phyloP scores from a whole-genome alignment of 768 basidiomycete genomes.

The Leccinum barrowsii region DNA sequence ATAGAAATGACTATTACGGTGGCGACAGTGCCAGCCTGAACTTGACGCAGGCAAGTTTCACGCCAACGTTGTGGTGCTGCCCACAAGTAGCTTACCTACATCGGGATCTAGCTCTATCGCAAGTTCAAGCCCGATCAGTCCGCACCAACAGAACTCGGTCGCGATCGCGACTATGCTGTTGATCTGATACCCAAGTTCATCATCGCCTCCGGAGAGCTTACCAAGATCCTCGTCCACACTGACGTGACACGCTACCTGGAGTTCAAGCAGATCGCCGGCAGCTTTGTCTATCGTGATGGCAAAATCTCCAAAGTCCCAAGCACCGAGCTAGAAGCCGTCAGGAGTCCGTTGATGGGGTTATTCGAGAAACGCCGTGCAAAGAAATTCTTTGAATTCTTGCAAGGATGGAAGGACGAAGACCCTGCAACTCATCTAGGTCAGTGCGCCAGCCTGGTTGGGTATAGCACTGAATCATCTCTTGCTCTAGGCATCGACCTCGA shows the following conservation, averaged over 20 bases:
- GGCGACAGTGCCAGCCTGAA: conserved; percentile 97
- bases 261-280: conserved; percentile 99
- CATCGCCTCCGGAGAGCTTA: conserved; percentile 96
- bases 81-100: conserved; percentile 16
- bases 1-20: conserved; percentile 98
- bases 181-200: conserved; percentile 99
- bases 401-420: conserved; percentile 93
- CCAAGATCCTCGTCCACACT: conserved; percentile 97
- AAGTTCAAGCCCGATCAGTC: conserved; percentile 82
- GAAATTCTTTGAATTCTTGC: conserved; percentile 97
- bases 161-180: conserved; percentile 96
- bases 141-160: conserved; percentile 81
- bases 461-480: conserved; percentile 1
- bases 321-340: conserved; percentile 96
- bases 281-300: conserved; percentile 95
- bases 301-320: conserved; percentile 96
- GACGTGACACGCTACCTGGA: conserved; percentile 98
- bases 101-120: conserved; percentile 74
- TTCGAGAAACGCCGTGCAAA: conserved; percentile 98
- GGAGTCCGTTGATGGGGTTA: conserved; percentile 94
- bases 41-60: conserved; percentile 78
- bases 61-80: conserved; percentile 4
- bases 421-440: conserved; percentile 94
- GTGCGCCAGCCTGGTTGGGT: conserved; percentile 10
- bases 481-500: conserved; percentile 79